Evolutionary conservation across 164 flowering plant species (phyloP), one percentile per base, ranked within the genome.

Genomic region (Amborella trichopoda): DNA sequence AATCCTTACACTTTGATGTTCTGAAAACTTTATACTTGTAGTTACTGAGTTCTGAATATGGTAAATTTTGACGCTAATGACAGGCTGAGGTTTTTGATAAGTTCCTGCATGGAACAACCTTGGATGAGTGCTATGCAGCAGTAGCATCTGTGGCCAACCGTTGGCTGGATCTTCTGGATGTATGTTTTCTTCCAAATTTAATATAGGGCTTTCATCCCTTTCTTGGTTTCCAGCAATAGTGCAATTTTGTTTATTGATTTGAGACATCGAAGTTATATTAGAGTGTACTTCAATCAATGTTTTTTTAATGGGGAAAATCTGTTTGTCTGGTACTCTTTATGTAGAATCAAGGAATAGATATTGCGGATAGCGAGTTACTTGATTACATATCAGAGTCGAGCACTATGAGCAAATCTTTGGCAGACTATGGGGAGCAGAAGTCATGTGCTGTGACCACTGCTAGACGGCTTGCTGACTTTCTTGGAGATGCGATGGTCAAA

Each of bases 401-500:
- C 70, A 93, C 99, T 43, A 93, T 93, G 99, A 93, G 99, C 73
- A 93, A 93, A 70, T 93, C 99, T 40, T 71, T 93, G 52, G 86
- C 64, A 26, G 99, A 88, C 16, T 93, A 93, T 65, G 99, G 99
- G n/a, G 79, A 73, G 48, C 94, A 93, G 52, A 93, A 88, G 61
- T 93, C 99, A 28, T 93, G 99, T 75, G 95, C 97, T 49, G 94
- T 93, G 60, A 93, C 99, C 53, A 93, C 99, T 39, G 99, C 99
- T 6, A 85, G 62, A 49, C 83, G 99, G 23, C 83, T 93, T 49
- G 91, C 96, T 60, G 83, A 93, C 68, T 93, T 93, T 73, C 95
- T 93, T 53, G 99, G 94, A 59, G 94, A 75, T 66, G 44, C 89
- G 37, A 93, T 93, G 96, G 95, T 93, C 26, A 88, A 82, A 71